Conservation (phyloP, 805 yeast genomes). For the Yamadazyma ubonensis region DNA sequence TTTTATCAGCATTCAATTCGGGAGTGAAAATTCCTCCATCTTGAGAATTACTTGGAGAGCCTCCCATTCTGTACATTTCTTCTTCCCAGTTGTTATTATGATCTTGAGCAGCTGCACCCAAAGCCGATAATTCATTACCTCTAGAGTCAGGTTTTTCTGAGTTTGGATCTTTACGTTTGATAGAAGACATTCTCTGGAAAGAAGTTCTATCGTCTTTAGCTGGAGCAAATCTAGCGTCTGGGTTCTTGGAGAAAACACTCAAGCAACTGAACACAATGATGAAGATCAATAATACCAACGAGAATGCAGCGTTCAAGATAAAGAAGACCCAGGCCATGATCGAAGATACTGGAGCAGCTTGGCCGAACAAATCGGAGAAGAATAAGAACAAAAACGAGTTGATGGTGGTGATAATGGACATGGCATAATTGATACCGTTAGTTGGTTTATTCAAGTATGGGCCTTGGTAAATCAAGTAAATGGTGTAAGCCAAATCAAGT, state of each 20-base stretch:
- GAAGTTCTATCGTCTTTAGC: slow-evolving; percentile 92
- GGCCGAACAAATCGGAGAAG: slow-evolving; percentile 81
- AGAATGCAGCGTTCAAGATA: slow-evolving; percentile 83
- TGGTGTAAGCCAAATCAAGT: slow-evolving; percentile 68
- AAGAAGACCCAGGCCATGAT: slow-evolving; percentile 93
- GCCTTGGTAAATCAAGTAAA: slow-evolving; percentile 56
- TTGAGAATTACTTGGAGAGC: slow-evolving; percentile 20
- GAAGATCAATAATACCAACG: slow-evolving; percentile 67
- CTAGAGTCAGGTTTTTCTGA: slow-evolving; percentile 26
- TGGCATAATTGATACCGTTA: slow-evolving; percentile 69
- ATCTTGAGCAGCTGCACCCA: slow-evolving; percentile 81
- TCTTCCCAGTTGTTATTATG: slow-evolving; percentile 74
- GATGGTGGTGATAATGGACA: slow-evolving; percentile 67
- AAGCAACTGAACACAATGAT: slow-evolving; percentile 65
- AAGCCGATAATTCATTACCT: slow-evolving; percentile 59
- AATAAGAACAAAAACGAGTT: slow-evolving; percentile 85
- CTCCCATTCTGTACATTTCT: slow-evolving; percentile 52
- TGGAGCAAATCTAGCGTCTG: slow-evolving; percentile 84
- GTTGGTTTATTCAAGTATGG: slow-evolving; percentile 86
- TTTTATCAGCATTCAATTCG: slow-evolving; percentile 29
- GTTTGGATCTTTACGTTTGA: slow-evolving; percentile 20
- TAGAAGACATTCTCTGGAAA: slow-evolving; percentile 56
- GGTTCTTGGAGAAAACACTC: slow-evolving; percentile 73
- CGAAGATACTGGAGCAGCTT: slow-evolving; percentile 73
- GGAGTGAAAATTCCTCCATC: slow-evolving; percentile 28